Percentiles rank a stretch among this genome's conserved stretches.
phyloP scores from a whole-genome alignment of 2,329 filamentous ascomycete species.

The Hymenoscyphus repandus region DNA sequence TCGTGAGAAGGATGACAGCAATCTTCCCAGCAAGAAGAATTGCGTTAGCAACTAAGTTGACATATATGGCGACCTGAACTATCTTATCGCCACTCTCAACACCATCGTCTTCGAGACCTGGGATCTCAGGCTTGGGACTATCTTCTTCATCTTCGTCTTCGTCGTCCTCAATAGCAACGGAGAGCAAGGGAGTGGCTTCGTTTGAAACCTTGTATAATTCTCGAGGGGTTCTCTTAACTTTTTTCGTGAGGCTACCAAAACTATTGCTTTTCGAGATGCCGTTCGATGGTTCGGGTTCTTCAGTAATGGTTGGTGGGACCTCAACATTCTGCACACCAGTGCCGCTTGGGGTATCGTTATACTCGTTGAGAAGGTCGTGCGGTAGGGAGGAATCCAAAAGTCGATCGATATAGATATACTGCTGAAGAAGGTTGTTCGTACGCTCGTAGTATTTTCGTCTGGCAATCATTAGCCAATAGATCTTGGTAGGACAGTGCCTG shows the following conservation, averaged over 20 bases:
- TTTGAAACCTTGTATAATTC: constrained; percentile 71
- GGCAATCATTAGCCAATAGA: constrained; percentile 12
- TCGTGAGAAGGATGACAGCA: constrained; percentile 48
- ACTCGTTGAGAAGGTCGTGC: constrained; percentile 86
- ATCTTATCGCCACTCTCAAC: constrained; percentile 69
- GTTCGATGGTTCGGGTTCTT: constrained; percentile 40
- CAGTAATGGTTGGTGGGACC: constrained; percentile 70
- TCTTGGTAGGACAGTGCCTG: neutral
- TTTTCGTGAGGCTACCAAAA: constrained; percentile 37
- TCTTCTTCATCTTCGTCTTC: constrained; percentile 42
- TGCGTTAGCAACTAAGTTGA: constrained; percentile 57
- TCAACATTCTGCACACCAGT: constrained; percentile 49
- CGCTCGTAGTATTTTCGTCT: constrained; percentile 82
- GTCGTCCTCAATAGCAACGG: constrained; percentile 37
- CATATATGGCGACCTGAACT: constrained; percentile 81
- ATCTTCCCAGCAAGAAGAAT: constrained; percentile 51
- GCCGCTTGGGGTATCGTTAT: constrained; percentile 47
- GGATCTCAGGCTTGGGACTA: constrained; percentile 51
- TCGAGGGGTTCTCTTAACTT: constrained; percentile 73
- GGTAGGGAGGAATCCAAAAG: constrained; percentile 89
- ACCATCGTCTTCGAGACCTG: constrained; percentile 66
- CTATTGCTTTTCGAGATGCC: constrained; percentile 26
- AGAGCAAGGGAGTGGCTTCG: constrained; percentile 59
- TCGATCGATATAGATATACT: constrained; percentile 90
- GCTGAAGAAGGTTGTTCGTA: constrained; percentile 81